Evolutionary conservation across 179 eudicot genomes (phyloP).

Genomic region (Camellia oleifera): DNA sequence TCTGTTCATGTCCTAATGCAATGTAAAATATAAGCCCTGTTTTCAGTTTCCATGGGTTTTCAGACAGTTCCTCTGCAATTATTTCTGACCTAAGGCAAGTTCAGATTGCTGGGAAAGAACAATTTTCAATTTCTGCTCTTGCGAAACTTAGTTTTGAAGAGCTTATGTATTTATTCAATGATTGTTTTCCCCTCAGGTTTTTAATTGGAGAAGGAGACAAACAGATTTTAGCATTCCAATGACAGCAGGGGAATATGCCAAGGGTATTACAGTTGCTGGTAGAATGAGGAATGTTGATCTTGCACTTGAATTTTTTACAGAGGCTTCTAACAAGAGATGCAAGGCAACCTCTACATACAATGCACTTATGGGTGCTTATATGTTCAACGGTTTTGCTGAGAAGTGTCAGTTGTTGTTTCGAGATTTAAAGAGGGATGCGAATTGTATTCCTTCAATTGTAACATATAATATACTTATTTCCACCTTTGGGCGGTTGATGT

Average conservation of each 20-base stretch:
- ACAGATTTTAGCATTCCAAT: slow-evolving; percentile 42
- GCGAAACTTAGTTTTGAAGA: not conserved
- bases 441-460: slow-evolving; percentile 58
- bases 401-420: slow-evolving; percentile 59
- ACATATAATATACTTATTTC: slow-evolving; percentile 84
- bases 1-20: not conserved
- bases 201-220: slow-evolving; percentile 68
- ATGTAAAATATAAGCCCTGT: not conserved
- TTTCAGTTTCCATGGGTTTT: not conserved
- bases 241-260: slow-evolving; percentile 65
- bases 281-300: slow-evolving; percentile 51
- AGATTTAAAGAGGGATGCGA: slow-evolving; percentile 55
- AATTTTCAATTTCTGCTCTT: not conserved
- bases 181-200: slow-evolving; percentile 40
- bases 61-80: not conserved
- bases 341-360: slow-evolving; percentile 53
- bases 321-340: slow-evolving; percentile 45
- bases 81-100: not conserved
- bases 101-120: not conserved
- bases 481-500: slow-evolving; percentile 63
- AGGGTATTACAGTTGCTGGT: slow-evolving; percentile 68
- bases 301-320: slow-evolving; percentile 63
- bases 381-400: slow-evolving; percentile 41
- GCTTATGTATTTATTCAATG: slow-evolving; percentile 9
- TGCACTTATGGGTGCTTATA: slow-evolving; percentile 74